Evolutionary conservation across 129 eudicot species (phyloP), one percentile per base, ranked within the genome.

Genomic region (Ambrosia artemisiifolia): DNA sequence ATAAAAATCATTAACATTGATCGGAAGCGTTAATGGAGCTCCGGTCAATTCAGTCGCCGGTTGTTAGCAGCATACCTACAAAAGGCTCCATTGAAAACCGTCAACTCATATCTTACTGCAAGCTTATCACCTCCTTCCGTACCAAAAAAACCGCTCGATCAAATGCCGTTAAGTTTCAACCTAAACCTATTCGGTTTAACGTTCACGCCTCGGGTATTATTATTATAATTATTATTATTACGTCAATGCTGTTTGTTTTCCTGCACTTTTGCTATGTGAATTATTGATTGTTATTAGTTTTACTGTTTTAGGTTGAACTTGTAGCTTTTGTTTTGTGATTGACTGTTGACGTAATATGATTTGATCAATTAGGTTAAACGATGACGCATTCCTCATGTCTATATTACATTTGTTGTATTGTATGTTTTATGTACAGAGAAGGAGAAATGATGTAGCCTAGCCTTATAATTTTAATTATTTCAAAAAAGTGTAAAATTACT

Each of bases 161-260:
- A 18, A 65, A 63, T 67, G 72, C 79, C 38, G 57, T 82, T 50
- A 82, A 75, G 68, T 65, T 78, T 54, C 81, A 51, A 44, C 57
- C 81, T 54, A 83, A 51, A 44, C 57, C 81, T 68, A 3, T 73
- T 69, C 77, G 80, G 33, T 79, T 71, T 54, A 79, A 68, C 40
- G 82, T 83, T 82, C 92, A 71, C 51, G 79, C 92, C 64, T 82
- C 90, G 57, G 96, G 98, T 93, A 87, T 16, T 78, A 3, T 24
- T 24, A 24, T 24, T 9, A 16, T 19, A 78, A 42, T n/a, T n/a
- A n/a, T n/a, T n/a, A n/a, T n/a, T 63, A n/a, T 13, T 33, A 17
- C 59, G 8, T 53, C 19, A 53, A 18, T 53, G 30, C 10, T 53
- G 83, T 60, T 65, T 12, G 0, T 56, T 60, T 55, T 73, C 47